phyloP scores from a whole-genome alignment of 2,329 filamentous ascomycete species.

The Apiospora sp. region DNA sequence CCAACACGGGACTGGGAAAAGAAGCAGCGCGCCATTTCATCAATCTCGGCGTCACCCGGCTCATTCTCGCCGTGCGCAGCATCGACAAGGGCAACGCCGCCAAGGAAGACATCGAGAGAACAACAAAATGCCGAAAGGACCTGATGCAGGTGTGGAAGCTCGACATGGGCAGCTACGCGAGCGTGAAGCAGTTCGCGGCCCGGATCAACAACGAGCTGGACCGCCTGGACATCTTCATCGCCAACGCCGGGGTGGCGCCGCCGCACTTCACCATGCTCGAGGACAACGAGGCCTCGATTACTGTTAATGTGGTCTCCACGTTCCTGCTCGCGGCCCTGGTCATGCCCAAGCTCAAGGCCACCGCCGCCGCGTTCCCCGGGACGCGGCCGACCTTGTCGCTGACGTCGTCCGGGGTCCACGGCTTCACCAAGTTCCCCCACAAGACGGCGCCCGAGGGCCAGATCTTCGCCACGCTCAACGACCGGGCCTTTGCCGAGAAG shows the following conservation, averaged over 20 bases:
- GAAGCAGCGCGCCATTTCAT: constrained; percentile 44
- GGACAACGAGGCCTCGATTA: constrained; percentile 56
- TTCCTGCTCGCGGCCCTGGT: constrained; percentile 58
- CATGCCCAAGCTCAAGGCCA: constrained; percentile 58
- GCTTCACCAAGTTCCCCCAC: constrained; percentile 39
- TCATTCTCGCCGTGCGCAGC: constrained; percentile 48
- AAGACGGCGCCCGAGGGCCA: constrained; percentile 36
- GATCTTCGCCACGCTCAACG: constrained; percentile 40
- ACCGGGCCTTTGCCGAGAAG: constrained; percentile 18
- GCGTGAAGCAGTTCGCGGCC: constrained; percentile 52
- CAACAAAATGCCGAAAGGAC: constrained; percentile 34
- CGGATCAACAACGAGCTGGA: constrained; percentile 46
- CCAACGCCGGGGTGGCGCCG: constrained; percentile 52
- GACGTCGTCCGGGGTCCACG: constrained; percentile 40
- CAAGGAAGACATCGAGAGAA: constrained; percentile 45
- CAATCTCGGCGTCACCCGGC: constrained; percentile 28
- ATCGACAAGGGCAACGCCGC: constrained; percentile 46
- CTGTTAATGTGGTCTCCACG: constrained; percentile 61
- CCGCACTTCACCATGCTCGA: constrained; percentile 44
- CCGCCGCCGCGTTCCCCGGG: constrained; percentile 33
- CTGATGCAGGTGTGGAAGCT: constrained; percentile 58
- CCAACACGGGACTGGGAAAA: constrained; percentile 45
- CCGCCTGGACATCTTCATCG: constrained; percentile 53
- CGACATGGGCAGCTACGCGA: constrained; percentile 57
- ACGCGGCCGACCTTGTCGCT: constrained; percentile 40